Evolutionary conservation across 2,329 filamentous ascomycete species (phyloP).

Genomic region (Ascochyta viciae-villosae): DNA sequence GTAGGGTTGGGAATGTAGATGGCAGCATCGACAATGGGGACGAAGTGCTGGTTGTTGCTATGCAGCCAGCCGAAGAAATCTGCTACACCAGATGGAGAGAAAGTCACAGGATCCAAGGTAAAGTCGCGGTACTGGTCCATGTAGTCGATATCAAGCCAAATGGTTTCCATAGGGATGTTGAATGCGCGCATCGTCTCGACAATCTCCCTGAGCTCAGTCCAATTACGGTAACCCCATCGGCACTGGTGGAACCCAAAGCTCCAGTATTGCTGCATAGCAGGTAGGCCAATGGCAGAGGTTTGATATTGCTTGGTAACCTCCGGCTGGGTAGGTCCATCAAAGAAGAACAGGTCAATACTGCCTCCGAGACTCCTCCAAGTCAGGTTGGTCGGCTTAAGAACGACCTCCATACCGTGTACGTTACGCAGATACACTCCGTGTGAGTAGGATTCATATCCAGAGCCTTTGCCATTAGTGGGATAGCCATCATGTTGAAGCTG

Average conservation of each 20-base stretch:
- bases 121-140: constrained; percentile 62
- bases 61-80: constrained; percentile 62
- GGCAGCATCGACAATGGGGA: constrained; percentile 68
- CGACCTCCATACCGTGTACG: constrained; percentile 75
- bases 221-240: constrained; percentile 81
- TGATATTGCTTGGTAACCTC: constrained; percentile 77
- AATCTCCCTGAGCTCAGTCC: constrained; percentile 68
- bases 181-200: constrained; percentile 62
- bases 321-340: constrained; percentile 72
- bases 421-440: constrained; percentile 83
- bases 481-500: constrained; percentile 48
- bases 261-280: constrained; percentile 80
- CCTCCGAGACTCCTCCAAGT: constrained; percentile 80
- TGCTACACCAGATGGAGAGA: constrained; percentile 57
- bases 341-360: constrained; percentile 80
- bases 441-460: constrained; percentile 69
- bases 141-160: constrained; percentile 57
- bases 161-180: constrained; percentile 60
- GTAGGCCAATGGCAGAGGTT: constrained; percentile 69
- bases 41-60: constrained; percentile 62
- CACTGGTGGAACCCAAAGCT: constrained; percentile 85
- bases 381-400: constrained; percentile 68
- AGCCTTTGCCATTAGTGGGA: constrained; percentile 35
- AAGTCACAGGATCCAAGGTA: constrained; percentile 61
- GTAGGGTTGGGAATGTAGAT: constrained; percentile 76